phyloP scores from a whole-genome alignment of 768 basidiomycete species.

The Rhodotorula sphaerocarpa region DNA sequence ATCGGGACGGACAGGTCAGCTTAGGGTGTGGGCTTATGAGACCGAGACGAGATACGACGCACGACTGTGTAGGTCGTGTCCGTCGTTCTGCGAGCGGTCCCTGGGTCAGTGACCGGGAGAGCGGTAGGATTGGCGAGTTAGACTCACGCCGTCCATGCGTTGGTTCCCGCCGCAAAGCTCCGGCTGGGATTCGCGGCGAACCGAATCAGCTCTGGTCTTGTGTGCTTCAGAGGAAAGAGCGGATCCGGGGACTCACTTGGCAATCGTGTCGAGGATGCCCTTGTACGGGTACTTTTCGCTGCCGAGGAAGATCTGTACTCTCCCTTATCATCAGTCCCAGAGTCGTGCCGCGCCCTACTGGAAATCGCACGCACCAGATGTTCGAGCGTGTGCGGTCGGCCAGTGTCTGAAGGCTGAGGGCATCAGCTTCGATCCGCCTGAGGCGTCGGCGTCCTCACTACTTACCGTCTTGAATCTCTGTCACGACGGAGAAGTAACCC shows the following conservation, averaged over 20 bases:
- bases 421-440: no score
- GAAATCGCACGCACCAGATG: conserved; percentile 54
- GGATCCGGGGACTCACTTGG: conserved; percentile 67
- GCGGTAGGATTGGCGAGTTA: neutral
- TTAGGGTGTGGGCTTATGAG: neutral
- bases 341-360: neutral
- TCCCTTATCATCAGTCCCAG: conserved; percentile 10
- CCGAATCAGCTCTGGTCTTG: neutral
- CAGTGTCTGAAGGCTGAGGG: conserved; percentile 53
- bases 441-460: no score
- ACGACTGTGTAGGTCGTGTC: conserved; percentile 83
- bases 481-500: conserved; percentile 27
- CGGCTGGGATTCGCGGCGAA: neutral
- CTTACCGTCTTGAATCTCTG: conserved; percentile 32
- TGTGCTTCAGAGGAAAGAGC: conserved; percentile 44
- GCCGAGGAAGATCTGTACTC: conserved; percentile 70
- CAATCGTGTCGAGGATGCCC: conserved; percentile 65
- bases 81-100: conserved; percentile 11
- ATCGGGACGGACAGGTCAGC: no score
- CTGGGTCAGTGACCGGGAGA: neutral
- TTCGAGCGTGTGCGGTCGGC: conserved; percentile 91
- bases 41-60: neutral
- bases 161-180: conserved; percentile 46
- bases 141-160: conserved; percentile 77
- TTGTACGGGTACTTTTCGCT: conserved; percentile 93